Percentiles rank a stretch among this genome's conserved stretches.
These are phyloP conservation scores for Rhamnella rubrinervis DNA, from an alignment of 331 rosid species.

Conservation along the genomic window DNA sequence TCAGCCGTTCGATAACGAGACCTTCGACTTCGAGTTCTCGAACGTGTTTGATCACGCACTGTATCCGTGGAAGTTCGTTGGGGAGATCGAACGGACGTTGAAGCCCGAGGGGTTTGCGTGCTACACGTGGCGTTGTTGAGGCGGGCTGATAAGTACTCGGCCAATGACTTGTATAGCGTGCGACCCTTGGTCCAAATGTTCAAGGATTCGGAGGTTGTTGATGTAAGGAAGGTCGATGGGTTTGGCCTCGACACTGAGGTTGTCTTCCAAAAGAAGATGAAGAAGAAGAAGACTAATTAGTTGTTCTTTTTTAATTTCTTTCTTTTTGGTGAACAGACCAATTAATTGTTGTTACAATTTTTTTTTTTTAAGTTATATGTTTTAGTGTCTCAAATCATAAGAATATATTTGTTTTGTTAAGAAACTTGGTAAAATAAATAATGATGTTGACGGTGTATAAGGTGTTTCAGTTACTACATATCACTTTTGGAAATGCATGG, in stretches of 20 bases:
- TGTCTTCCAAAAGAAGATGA: conserved; percentile 43
- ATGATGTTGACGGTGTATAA: too few relatives aligned
- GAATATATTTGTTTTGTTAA: too few relatives aligned
- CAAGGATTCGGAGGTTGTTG: conserved; percentile 41
- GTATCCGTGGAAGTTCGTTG: conserved; percentile 59
- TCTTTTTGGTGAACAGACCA: not conserved
- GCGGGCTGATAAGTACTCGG: conserved; percentile 77
- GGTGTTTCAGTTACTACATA: not conserved
- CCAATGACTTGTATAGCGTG: conserved; percentile 72
- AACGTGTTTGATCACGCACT: conserved; percentile 94
- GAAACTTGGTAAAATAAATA: too few relatives aligned
- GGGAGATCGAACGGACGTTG: conserved; percentile 84
- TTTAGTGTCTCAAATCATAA: too few relatives aligned
- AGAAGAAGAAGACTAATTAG: not conserved
- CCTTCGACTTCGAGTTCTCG: conserved; percentile 81
- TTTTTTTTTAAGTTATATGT: too few relatives aligned
- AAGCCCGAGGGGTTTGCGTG: conserved; percentile 67
- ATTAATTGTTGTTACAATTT: too few relatives aligned
- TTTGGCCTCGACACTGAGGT: conserved; percentile 85
- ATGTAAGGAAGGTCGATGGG: conserved; percentile 57
- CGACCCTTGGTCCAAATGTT: conserved; percentile 57
- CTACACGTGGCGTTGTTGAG: conserved; percentile 61
- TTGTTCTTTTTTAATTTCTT: not conserved
- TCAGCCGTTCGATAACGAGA: conserved; percentile 59
- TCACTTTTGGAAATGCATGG: too few relatives aligned